These are phyloP conservation scores for Colletotrichum sp. DNA, from an alignment of 2,329 filamentous ascomycete species.

Conservation along the genomic window DNA sequence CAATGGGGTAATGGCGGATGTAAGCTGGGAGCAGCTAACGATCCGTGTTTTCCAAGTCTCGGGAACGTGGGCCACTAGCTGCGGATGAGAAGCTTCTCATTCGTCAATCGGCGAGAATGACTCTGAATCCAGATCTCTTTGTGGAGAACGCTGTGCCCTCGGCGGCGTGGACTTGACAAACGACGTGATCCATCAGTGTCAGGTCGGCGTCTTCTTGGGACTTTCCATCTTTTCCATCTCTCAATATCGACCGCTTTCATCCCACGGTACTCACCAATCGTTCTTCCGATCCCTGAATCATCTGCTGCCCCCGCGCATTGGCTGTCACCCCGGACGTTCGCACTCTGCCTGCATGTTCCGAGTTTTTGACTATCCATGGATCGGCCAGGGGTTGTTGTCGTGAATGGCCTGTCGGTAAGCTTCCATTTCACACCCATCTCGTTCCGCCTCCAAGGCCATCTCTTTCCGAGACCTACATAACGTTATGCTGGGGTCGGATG, in stretches of 20 bases:
- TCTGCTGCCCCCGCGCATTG: not conserved
- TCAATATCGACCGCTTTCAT: not conserved
- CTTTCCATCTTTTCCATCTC: not conserved
- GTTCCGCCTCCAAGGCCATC: not conserved
- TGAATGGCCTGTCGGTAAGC: conserved; percentile 16
- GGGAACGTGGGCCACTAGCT: not conserved
- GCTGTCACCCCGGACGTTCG: not conserved
- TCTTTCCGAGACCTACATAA: not conserved
- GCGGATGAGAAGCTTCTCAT: not conserved
- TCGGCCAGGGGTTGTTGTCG: not conserved
- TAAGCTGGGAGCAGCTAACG: not conserved
- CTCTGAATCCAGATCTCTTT: not conserved
- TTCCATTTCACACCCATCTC: not conserved
- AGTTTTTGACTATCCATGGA: not conserved
- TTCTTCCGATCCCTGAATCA: not conserved
- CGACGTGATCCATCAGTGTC: not conserved
- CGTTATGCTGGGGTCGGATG: not conserved
- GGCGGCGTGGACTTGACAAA: not conserved
- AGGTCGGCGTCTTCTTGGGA: not conserved
- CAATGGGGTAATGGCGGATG: not conserved
- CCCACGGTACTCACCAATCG: not conserved
- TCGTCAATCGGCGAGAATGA: not conserved
- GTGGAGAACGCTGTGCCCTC: not conserved
- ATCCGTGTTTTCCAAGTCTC: not conserved
- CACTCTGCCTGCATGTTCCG: not conserved